These are phyloP conservation scores for Pilasporangium apinafurcum DNA, from an alignment of 352 stramenopile species.

Conservation along the genomic window DNA sequence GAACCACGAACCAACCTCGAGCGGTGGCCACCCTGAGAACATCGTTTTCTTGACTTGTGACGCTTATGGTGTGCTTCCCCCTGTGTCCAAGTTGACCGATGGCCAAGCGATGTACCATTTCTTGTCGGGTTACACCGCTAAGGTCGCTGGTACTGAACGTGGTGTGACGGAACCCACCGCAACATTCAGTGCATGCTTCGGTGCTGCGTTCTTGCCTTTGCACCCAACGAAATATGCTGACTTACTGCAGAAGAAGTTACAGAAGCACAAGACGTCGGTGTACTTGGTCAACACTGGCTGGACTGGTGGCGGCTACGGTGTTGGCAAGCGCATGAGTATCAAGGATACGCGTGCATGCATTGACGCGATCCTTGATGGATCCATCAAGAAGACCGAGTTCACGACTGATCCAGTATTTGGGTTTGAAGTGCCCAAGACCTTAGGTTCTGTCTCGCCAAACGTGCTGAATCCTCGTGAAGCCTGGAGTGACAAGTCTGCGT, in stretches of 20 bases:
- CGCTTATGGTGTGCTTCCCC: constrained; percentile 96
- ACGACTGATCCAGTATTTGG: constrained; percentile 90
- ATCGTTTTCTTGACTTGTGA: constrained; percentile 98
- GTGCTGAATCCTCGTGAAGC: constrained; percentile 91
- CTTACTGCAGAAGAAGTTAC: constrained; percentile 94
- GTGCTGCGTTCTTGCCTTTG: constrained; percentile 95
- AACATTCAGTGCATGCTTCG: constrained; percentile 97
- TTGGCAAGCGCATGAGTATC: constrained; percentile 97
- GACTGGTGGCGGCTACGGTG: constrained; percentile 94
- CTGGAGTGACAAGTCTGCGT: constrained; percentile 90
- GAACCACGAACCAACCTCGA: constrained; percentile 86
- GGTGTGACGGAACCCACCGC: constrained; percentile 94
- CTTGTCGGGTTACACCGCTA: constrained; percentile 97
- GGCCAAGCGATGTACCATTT: constrained; percentile 99
- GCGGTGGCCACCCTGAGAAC: constrained; percentile 93
- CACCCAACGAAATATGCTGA: constrained; percentile 97
- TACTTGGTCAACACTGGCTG: constrained; percentile 98
- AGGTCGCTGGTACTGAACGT: constrained; percentile 97
- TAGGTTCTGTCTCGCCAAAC: constrained; percentile 80
- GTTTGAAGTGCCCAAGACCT: constrained; percentile 88
- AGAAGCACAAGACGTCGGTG: constrained; percentile 91
- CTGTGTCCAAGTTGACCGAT: constrained; percentile 91
- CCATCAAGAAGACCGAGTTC: constrained; percentile 88
- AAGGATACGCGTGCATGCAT: constrained; percentile 95
- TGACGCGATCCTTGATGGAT: constrained; percentile 95